Evolutionary conservation across 805 yeast genomes (phyloP), one percentile per base, ranked within the genome.

Genomic region (Cyberlindnera maclurae): DNA sequence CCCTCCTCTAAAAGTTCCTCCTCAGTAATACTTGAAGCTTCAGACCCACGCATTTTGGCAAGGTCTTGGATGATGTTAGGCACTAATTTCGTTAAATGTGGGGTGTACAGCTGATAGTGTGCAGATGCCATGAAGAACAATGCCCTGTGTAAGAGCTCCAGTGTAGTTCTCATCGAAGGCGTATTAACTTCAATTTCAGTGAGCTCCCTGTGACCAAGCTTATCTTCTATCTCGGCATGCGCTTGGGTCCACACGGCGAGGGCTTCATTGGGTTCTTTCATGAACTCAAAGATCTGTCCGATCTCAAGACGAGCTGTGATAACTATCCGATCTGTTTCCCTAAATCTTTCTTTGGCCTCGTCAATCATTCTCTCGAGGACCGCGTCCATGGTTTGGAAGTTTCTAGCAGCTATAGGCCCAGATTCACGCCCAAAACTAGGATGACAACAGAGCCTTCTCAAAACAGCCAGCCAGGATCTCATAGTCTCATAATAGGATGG

Each of bases 381-480:
- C 34, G 77, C 82, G 40, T 76, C 82, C 45, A 90, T 66, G 0
- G 84, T 73, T 38, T 72, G 63, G 65, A 43, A 13, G 8, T 42
- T 44, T 3, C 34, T 17, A 1, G 43, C 10, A 4, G 37, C 31
- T 11, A 18, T 33, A 3, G 26, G 15, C 2, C 34, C 37, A 9
- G 39, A 24, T 9, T 38, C 46, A 16, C 56, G 29, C 50, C 59
- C 44, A 45, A 58, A 35, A 50, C 73, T 75, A 1, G 95, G 86
- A 60, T 86, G 94, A 42, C 93, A 84, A 50, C 97, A 90, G 0
- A 84, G 68, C 51, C 84, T 87, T 26, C 97, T 67, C 22, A 90
- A 60, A 34, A 72, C 66, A 5, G 69, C 65, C 7, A 90, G 62
- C 93, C 95, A 86, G 10, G 64, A 64, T 36, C 83, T 67, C 79